Base-by-base conservation (phyloP, 306 rosid genomes). In the Trifolium repens region DNA sequence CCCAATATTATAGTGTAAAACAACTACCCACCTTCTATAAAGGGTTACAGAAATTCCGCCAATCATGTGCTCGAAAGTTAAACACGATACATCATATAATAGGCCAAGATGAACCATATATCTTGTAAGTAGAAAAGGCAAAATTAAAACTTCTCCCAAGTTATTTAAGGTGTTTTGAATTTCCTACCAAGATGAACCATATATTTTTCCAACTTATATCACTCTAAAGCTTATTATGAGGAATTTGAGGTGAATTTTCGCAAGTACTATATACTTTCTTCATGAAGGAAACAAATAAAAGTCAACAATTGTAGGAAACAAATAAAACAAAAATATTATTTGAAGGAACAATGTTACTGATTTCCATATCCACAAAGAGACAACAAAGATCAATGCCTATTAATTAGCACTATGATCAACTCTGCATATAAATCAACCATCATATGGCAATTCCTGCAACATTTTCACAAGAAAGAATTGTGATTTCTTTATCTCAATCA, bases 361-460 rank as follows among this genome's bases (percentile, higher is more conserved):
- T 69, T 79, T 66, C 7, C 32, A 22, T 5, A 42, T 1, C 22
- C 54, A 69, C 76, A 82, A 67, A 77, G 62, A 55, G 85, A 80
- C 81, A 77, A 73, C 9, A 39, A 19, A 62, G 37, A 65, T 65
- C 26, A 35, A 10, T 44, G 8, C 26, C 69, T 43, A 58, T 62
- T 73, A 82, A 63, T 79, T 68, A 67, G 22, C 15, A 65, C 15
- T 37, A 58, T n/a, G n/a, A n/a, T 76, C 49, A 4, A 80, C 66
- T 58, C 69, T 71, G 82, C 54, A n/a, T 74, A 57, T 67, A 68
- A 72, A 66, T 42, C 42, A 78, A 68, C 19, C n/a, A 62, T 47
- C 11, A 72, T 13, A 58, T 19, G 53, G 66, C 52, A 16, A 63
- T 64, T 75, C 50, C 65, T 15, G 63, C 9, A 75, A 78, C 52